A percentile compares a stretch with the other conserved stretches of the same genome.
Evolutionary conservation across 495 filamentous ascomycete genomes (phyloP).

Genomic region (Clohesyomyces aquaticus): DNA sequence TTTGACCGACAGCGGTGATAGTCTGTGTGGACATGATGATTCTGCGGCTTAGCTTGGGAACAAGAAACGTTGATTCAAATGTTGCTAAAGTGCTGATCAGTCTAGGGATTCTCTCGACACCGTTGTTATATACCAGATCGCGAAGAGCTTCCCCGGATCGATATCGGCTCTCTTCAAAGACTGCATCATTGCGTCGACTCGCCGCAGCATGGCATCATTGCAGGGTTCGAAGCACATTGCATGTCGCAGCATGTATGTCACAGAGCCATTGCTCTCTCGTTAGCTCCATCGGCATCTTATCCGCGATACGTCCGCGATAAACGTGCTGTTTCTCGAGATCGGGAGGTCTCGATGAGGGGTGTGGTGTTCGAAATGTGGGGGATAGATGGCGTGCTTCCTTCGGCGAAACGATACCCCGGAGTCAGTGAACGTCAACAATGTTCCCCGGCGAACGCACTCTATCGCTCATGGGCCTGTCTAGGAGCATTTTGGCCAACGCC

Average conservation of each 20-base stretch:
- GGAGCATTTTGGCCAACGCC: no score
- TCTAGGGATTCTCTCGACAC: not conserved
- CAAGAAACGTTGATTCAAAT: no score
- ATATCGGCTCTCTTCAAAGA: not conserved
- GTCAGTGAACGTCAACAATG: slow-evolving; percentile 6
- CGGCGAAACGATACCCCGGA: slow-evolving; percentile 9
- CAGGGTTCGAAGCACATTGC: no score
- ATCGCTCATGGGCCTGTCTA: no score
- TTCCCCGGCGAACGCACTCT: no score
- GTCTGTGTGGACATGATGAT: slow-evolving; percentile 17
- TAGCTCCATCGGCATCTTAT: slow-evolving; percentile 6
- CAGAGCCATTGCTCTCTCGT: not conserved
- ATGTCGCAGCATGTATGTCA: no score
- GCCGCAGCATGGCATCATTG: slow-evolving; percentile 17
- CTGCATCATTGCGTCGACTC: no score
- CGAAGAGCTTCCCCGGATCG: no score
- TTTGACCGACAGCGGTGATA: slow-evolving; percentile 3
- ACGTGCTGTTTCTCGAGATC: not conserved
- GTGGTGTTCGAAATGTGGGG: slow-evolving; percentile 20
- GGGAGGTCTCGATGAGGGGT: slow-evolving; percentile 5
- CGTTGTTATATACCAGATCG: no score
- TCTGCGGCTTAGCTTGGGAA: not conserved
- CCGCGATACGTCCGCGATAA: not conserved
- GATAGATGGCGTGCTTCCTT: slow-evolving; percentile 17
- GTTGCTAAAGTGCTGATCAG: no score